Evolutionary conservation across 176 grass and related monocot genomes (phyloP).

Genomic region (Carex kokanica): DNA sequence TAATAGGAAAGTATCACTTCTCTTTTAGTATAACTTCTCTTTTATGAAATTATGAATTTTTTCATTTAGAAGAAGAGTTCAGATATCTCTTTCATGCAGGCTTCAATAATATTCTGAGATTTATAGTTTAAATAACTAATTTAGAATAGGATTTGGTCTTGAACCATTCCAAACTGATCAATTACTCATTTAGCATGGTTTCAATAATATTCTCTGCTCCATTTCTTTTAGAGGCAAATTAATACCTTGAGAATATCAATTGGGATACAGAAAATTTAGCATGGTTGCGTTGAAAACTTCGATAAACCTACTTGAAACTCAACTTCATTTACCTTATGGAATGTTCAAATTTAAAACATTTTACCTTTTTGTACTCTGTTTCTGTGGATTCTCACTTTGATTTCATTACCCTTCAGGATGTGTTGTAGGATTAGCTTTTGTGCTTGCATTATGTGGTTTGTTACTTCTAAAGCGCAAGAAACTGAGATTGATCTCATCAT

Average conservation of each 20-base stretch:
- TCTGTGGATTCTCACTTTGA: not conserved
- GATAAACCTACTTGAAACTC: not conserved
- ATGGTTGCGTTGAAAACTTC: not conserved
- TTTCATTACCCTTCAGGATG: conserved; percentile 10
- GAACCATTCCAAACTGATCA: no score
- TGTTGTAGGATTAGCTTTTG: not conserved
- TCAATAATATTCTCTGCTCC: no score
- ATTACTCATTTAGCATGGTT: no score
- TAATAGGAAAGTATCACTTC: not conserved
- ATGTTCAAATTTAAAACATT: not conserved
- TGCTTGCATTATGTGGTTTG: not conserved
- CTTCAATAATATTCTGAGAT: no score
- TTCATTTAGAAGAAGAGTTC: no score
- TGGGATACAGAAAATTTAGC: not conserved
- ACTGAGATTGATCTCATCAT: conserved; percentile 25
- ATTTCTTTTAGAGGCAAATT: not conserved
- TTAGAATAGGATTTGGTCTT: conserved; percentile 32
- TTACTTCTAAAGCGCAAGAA: conserved; percentile 28
- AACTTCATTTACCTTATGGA: not conserved
- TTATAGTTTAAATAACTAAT: no score
- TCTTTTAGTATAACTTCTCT: not conserved
- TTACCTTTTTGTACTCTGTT: no score
- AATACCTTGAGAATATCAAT: not conserved
- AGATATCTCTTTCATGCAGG: no score
- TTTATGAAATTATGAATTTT: not conserved